Evolutionary conservation across 495 filamentous ascomycete genomes (phyloP), one percentile per base, ranked within the genome.

Genomic region (Podospora anserina): DNA sequence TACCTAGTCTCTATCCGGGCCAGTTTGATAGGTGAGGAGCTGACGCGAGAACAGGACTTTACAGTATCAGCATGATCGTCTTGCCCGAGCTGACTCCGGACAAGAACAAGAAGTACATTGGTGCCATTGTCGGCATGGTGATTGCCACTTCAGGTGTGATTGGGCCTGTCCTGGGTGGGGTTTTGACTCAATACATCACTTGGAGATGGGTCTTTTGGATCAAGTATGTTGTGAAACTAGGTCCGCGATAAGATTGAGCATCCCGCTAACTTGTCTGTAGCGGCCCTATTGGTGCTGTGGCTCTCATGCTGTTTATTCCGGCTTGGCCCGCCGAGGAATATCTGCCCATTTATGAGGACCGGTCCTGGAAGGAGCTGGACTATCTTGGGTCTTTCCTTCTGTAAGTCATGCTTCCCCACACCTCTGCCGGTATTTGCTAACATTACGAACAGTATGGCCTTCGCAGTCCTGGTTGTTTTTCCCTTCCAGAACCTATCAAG

Each of bases 161-260:
- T 16, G 90, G 90, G 0, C 90, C 89, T 5, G 75, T 92, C 0
- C 75, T 91, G 5, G 89, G 89, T 6, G 90, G 90, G 23, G 74
- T 84, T 0, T 83, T 92, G 68, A 85, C 89, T 0, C 71, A 90
- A 58, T 81, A 83, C 27, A 75, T 87, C 0, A 82, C 79, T 20
- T 91, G 89, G 90, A 73, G 89, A 61, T 92, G 90, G 89, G 81
- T 82, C 1, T 91, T 89, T 75, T 91, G 86, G 86, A 86, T 91
- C 77, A 91, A 91, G 78, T 80, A 16, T 55, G 75, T 49, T 49
- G 2, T 49, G 2, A 13, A 5, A 57, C 32, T 56, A 23, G 23
- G 23, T 23, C 6, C 15, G 19, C 5, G 1, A 26, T 15, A 15
- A 44, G 56, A 79, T 27, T 32, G 18, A 30, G 13, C n/a, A 6